Percentiles rank a stretch among this genome's conserved stretches.
These are phyloP conservation scores for Penicillium lividum DNA, from an alignment of 495 filamentous ascomycete species.

Conservation along the genomic window DNA sequence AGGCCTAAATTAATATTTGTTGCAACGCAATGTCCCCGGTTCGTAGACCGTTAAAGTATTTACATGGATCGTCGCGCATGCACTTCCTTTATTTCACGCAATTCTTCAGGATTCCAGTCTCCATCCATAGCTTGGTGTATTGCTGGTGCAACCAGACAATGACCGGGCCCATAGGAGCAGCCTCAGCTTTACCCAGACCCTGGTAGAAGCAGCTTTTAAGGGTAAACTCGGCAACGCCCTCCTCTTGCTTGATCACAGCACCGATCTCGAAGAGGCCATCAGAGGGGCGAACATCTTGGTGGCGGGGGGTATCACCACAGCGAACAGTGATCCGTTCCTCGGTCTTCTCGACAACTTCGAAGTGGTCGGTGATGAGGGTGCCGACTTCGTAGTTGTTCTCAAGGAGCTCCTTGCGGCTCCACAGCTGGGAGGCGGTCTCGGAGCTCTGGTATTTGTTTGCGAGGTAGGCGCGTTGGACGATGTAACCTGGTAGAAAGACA, in stretches of 20 bases:
- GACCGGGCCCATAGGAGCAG: conserved; percentile 53
- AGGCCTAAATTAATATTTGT: background rate
- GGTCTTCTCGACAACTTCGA: conserved; percentile 70
- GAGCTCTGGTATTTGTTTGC: conserved; percentile 62
- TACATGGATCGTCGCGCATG: conserved; percentile 16
- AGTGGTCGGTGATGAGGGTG: conserved; percentile 71
- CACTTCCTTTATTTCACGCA: conserved; percentile 12
- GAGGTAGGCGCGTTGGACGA: conserved; percentile 60
- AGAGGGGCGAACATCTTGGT: conserved; percentile 53
- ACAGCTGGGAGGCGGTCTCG: conserved; percentile 64
- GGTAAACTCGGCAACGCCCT: conserved; percentile 61
- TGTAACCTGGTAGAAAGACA: conserved; percentile 51
- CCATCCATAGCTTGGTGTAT: conserved; percentile 66
- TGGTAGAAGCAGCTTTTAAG: conserved; percentile 70
- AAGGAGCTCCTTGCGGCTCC: conserved; percentile 57
- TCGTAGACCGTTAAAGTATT: conserved; percentile 20
- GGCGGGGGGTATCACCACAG: conserved; percentile 66
- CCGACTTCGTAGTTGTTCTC: conserved; percentile 59
- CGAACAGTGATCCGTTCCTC: conserved; percentile 61
- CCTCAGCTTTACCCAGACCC: conserved; percentile 49
- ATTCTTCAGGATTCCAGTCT: conserved; percentile 49
- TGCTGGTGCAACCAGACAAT: conserved; percentile 60
- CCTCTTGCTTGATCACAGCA: conserved; percentile 58
- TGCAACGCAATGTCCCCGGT: conserved; percentile 3
- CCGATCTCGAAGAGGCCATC: conserved; percentile 73